Base-by-base conservation (phyloP, 345 rosid genomes). In the Brassica nigra region DNA sequence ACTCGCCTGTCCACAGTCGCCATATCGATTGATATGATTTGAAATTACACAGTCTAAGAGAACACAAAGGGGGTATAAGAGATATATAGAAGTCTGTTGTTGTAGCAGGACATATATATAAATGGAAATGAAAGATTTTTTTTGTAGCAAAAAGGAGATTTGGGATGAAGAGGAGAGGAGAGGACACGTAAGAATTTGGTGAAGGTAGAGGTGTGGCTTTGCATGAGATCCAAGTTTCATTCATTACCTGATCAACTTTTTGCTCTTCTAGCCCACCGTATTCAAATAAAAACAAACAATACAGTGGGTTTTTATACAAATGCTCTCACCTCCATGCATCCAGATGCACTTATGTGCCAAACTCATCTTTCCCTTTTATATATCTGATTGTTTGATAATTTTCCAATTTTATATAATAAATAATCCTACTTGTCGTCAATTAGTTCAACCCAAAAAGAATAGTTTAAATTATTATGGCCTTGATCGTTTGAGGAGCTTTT, bases 221-320 rank as follows among this genome's bases (percentile, higher is more conserved):
- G 83, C 83, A 80, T 80, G 83, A 64, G 34, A 27, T 68, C 82
- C 82, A 79, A 33, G 83, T 80, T 80, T 75, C 83, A 64, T 18
- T 39, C 3, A 52, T 62, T 74, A 9, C 73, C 77, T 71, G 76
- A 54, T 54, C 66, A 62, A 62, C 58, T 71, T 78, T 36, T n/a
- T 37, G 14, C 49, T 77, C 39, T 70, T 36, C 64, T 77, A 58
- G 55, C 54, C 36, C 77, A 78, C 77, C 77, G 62, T 31, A 5
- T 42, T 73, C 66, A 54, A 63, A 64, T 73, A 52, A 34, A 63
- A 57, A 71, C 47, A 66, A 65, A 72, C 20, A 27, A 52, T 10
- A n/a, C 52, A 66, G 49, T 61, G 5, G 27, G 6, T 76, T 68
- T 76, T 68, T 61, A 49, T 49, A 62, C 76, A 18, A 62, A 30